phyloP scores from a whole-genome alignment of 257 asterid species.

The Gentiana straminea region DNA sequence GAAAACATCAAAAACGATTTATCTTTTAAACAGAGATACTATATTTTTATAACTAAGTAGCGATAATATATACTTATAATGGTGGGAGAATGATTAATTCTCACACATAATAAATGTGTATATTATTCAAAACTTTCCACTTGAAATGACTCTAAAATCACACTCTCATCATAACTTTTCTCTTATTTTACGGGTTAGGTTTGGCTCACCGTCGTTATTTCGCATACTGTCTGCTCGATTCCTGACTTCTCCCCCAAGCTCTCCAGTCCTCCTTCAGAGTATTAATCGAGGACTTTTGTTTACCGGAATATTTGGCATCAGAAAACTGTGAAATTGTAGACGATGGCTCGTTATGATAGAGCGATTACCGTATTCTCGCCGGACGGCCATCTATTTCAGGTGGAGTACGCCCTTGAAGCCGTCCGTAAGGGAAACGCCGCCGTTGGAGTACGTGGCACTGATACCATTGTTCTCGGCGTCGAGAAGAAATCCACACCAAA shows the following conservation, averaged over 20 bases:
- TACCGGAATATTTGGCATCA: too few relatives aligned
- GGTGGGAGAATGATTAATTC: too few relatives aligned
- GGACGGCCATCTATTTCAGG: constrained; percentile 94
- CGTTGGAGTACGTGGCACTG: constrained; percentile 90
- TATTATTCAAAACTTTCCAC: too few relatives aligned
- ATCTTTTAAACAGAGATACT: too few relatives aligned
- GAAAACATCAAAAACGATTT: too few relatives aligned
- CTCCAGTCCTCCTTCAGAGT: not conserved
- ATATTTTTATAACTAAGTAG: too few relatives aligned
- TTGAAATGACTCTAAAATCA: too few relatives aligned
- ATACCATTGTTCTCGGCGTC: constrained; percentile 82
- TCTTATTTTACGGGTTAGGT: not conserved
- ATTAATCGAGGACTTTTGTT: not conserved
- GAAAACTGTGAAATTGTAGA: not conserved
- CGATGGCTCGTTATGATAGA: constrained; percentile 88
- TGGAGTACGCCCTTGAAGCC: constrained; percentile 95
- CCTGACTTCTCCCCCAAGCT: constrained; percentile 17
- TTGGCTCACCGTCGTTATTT: not conserved
- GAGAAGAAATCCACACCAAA: constrained; percentile 95
- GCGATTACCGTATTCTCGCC: constrained; percentile 97
- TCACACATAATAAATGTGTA: too few relatives aligned
- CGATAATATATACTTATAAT: too few relatives aligned
- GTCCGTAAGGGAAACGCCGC: constrained; percentile 97
- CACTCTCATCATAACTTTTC: too few relatives aligned
- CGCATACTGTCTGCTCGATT: not conserved